Conservation (phyloP, 345 rosid genomes). For the Salix arbutifolia region DNA sequence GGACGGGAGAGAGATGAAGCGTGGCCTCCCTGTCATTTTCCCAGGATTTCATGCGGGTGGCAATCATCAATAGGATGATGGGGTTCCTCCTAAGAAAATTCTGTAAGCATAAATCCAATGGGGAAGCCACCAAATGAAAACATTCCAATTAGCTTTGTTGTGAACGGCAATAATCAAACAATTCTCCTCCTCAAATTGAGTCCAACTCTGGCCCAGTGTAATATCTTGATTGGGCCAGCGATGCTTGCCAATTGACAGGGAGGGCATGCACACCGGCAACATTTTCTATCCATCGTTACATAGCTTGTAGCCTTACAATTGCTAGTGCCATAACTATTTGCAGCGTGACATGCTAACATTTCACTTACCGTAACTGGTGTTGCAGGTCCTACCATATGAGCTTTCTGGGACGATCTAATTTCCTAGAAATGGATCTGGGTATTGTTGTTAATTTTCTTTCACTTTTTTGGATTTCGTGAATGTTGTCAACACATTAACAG, state of each 20-base stretch:
- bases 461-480: neutral
- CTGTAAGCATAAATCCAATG: slow-evolving; percentile 3
- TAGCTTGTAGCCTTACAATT: neutral
- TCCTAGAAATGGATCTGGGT: neutral
- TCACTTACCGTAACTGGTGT: neutral
- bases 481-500: slow-evolving; percentile 1
- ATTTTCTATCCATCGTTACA: neutral
- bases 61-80: slow-evolving; percentile 5
- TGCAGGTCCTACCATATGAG: slow-evolving; percentile 13
- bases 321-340: neutral
- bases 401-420: neutral
- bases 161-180: neutral
- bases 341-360: neutral
- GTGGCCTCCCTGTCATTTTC: slow-evolving; percentile 8
- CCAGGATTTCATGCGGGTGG: neutral
- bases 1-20: too few relatives aligned
- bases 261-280: neutral
- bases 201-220: neutral
- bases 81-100: neutral
- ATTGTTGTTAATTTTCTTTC: neutral
- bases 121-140: neutral
- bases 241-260: neutral
- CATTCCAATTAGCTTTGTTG: neutral
- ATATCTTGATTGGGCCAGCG: neutral
- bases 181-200: neutral